Evolutionary conservation across 805 yeast genomes (phyloP), one percentile per base, ranked within the genome.

Genomic region (Osmozyma mogii): DNA sequence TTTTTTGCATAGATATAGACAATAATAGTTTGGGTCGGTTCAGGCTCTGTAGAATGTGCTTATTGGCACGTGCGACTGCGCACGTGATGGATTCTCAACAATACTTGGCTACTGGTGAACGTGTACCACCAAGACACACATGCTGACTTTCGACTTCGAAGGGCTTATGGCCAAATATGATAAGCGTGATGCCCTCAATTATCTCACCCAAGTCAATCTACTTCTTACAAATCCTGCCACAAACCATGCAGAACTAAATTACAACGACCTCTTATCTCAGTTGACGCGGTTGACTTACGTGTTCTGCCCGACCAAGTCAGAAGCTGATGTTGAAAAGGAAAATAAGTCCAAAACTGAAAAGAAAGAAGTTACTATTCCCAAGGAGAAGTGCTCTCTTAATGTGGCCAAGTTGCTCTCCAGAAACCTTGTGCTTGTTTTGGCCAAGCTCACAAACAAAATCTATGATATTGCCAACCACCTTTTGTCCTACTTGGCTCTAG

Each of bases 401-500:
- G 25, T 54, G 15, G 46, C 43, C 38, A 45, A 50, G 21, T 38
- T 61, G 8, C 31, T 58, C 7, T 54, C 68, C 2, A 38, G 52
- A 22, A 50, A 48, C 30, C 37, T 56, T 28, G 40, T 48, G 7
- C 9, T 47, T 14, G 47, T 56, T 2, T 46, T 61, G 17, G 42
- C 44, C 7, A 45, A 52, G 9, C 36, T 57, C 8, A 55, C 68
- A 2, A 52, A 52, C 18, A 58, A 58, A 31, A 45, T 53, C 8
- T 57, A 56, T 40, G 68, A 63, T 34, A 44, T 56, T 17, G 57
- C 64, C 29, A 61, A 63, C 35, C 47, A 40, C 11, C 47, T 61
- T 12, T 41, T 61, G 29, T 51, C 50, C 24, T 44, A 51, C 31
- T 26, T 61, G 24, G 34, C 29, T 3, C 33, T 47, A 9, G 43